Base-by-base conservation (phyloP, 2,329 filamentous ascomycete genomes). In the Claviceps paspali region DNA sequence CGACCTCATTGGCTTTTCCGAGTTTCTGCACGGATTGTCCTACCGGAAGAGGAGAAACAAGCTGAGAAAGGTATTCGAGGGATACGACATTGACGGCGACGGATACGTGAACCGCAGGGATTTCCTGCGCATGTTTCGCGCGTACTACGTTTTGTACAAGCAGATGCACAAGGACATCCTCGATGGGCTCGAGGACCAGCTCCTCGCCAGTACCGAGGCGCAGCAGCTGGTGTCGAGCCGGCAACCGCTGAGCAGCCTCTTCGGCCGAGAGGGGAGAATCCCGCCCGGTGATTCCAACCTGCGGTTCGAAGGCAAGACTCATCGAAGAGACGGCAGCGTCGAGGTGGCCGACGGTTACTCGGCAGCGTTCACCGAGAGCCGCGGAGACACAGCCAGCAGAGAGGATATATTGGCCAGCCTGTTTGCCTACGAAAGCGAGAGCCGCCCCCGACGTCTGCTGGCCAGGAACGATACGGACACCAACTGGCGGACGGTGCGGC, bases 31-130 rank as follows among this genome's bases (percentile, higher is more conserved):
- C 40, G 91, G 85, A 1, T 65, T 95, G 33, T 79, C 85, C 4
- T 79, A 76, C 47, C 63, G 74, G 21, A 78, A 75, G 47, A 64
- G 71, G 40, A 75, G 80, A 47, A 76, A 83, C 47, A 77, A 82
- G 44, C 65, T 88, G 29, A 66, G 62, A 40, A 74, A 79, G 41
- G 79, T 91, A 2, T 92, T 96, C 52, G 73, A 83, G 39, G 87
- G 85, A 10, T 96, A 94, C 51, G 91, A 98, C 50, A 74, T 94
- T 35, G 84, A 96, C 49, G 72, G 73, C 1, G 87, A 96, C 57
- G 87, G 87, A 9, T 92, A 73, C 47, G 79, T 96, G 29, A 78
- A 79, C 48, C 73, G 91, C 12, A 79, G 79, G 47, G 88, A 98
- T 54, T 92, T 95, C 49, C 60, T 96, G 23, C 77, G 87, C 39